These are phyloP conservation scores for Arthrinium puccinioides DNA, from an alignment of 2,329 filamentous ascomycete species.

Conservation along the genomic window DNA sequence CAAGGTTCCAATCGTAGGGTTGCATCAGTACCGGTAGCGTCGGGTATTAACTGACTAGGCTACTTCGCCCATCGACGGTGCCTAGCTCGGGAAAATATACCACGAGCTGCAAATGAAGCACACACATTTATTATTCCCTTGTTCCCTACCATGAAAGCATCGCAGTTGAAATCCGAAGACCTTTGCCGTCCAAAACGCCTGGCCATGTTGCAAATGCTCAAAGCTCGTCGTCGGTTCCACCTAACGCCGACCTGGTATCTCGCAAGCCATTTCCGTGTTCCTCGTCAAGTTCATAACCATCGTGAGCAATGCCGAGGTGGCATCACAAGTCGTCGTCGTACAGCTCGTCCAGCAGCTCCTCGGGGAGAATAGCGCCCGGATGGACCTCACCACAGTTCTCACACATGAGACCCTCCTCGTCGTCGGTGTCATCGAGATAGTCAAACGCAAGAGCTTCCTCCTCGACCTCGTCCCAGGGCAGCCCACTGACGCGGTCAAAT, in stretches of 20 bases:
- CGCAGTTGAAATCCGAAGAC: no score
- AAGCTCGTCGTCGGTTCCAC: background rate
- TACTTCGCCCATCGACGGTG: no score
- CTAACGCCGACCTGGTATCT: background rate
- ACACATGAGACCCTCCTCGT: constrained; percentile 15
- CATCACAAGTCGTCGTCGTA: constrained; percentile 15
- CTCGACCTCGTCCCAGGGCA: constrained; percentile 21
- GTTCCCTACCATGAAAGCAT: no score
- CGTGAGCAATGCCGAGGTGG: background rate
- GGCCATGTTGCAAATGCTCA: constrained; percentile 3
- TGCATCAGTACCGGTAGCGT: no score
- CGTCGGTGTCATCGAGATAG: constrained; percentile 15
- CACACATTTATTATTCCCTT: no score
- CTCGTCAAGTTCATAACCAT: constrained; percentile 1
- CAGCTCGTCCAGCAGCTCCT: constrained; percentile 18
- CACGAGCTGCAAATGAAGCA: no score
- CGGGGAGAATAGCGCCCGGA: constrained; percentile 19
- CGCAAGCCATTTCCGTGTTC: background rate
- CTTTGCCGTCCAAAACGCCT: background rate
- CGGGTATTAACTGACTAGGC: no score
- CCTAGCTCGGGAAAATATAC: no score
- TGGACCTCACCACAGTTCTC: constrained; percentile 23
- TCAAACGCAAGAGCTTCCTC: constrained; percentile 22
- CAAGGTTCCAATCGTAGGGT: no score
- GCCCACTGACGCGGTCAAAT: constrained; percentile 30